Evolutionary conservation across 1,139 yeast species (phyloP).

Genomic region (Magnusiomyces magnusii): DNA sequence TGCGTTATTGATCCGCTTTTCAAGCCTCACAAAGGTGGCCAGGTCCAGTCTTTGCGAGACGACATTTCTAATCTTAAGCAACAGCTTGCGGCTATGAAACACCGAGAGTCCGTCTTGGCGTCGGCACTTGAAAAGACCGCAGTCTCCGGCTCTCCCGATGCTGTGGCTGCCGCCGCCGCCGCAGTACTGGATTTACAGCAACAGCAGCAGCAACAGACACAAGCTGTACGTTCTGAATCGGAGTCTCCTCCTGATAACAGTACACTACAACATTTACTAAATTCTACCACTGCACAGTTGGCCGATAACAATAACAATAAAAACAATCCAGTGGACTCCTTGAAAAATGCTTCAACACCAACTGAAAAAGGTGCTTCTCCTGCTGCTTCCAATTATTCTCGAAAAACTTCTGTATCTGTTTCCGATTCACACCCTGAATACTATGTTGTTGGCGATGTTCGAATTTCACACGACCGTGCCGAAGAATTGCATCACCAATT

Average conservation of each 20-base stretch:
- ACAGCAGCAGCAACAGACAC: slow-evolving; percentile 2
- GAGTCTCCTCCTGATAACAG: not conserved
- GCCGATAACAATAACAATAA: not conserved
- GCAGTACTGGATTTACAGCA: not conserved
- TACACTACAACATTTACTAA: not conserved
- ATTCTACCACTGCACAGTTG: not conserved
- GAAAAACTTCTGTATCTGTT: slow-evolving; percentile 7
- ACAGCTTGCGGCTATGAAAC: slow-evolving; percentile 66
- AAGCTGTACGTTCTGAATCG: not conserved
- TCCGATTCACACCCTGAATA: slow-evolving; percentile 8
- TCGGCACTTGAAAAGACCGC: slow-evolving; percentile 21
- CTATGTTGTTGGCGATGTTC: slow-evolving; percentile 67
- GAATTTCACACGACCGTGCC: slow-evolving; percentile 58
- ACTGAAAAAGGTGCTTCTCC: not conserved
- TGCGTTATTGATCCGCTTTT: slow-evolving; percentile 92
- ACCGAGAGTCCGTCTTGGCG: slow-evolving; percentile 39
- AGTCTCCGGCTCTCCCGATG: slow-evolving; percentile 15
- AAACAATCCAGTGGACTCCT: no score
- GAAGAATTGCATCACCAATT: slow-evolving; percentile 63
- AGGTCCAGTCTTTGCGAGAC: slow-evolving; percentile 71
- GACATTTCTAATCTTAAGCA: slow-evolving; percentile 77
- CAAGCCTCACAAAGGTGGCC: slow-evolving; percentile 87
- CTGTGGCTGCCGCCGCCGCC: slow-evolving; percentile 3
- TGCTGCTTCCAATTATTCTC: not conserved
- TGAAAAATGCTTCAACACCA: no score